Percentiles rank a stretch among this genome's conserved stretches.
phyloP scores from a whole-genome alignment of 2,329 filamentous ascomycete species.

The Phialophora macrospora region DNA sequence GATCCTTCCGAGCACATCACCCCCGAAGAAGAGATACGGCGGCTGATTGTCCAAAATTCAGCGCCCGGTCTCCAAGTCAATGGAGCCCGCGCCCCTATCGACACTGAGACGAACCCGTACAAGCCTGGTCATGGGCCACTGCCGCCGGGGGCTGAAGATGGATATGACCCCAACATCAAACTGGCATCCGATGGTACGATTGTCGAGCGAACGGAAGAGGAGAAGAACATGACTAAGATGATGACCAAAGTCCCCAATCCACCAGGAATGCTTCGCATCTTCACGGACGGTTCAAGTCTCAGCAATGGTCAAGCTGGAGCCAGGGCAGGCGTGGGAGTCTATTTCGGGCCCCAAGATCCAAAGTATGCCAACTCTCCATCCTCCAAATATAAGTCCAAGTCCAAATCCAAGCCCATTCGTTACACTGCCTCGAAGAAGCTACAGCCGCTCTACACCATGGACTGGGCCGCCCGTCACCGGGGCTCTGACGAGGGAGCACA shows the following conservation, averaged over 20 bases:
- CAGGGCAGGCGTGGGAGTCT: slow-evolving; percentile 66
- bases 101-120: slow-evolving; percentile 51
- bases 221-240: slow-evolving; percentile 55
- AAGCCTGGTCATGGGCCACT: slow-evolving; percentile 62
- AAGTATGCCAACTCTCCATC: slow-evolving; percentile 50
- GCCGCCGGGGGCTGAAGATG: slow-evolving; percentile 62
- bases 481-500: slow-evolving; percentile 16
- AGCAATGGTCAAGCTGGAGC: slow-evolving; percentile 62
- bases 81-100: slow-evolving; percentile 46
- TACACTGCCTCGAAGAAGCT: slow-evolving; percentile 29
- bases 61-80: slow-evolving; percentile 47
- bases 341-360: slow-evolving; percentile 64
- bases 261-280: slow-evolving; percentile 62
- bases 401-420: slow-evolving; percentile 21
- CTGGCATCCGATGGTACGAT: slow-evolving; percentile 61
- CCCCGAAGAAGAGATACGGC: slow-evolving; percentile 38
- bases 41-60: slow-evolving; percentile 39
- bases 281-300: slow-evolving; percentile 67
- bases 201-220: slow-evolving; percentile 60
- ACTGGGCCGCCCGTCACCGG: slow-evolving; percentile 34
- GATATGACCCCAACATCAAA: slow-evolving; percentile 64
- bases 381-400: slow-evolving; percentile 21
- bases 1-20: slow-evolving; percentile 23
- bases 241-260: slow-evolving; percentile 47
- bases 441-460: slow-evolving; percentile 37